These are phyloP conservation scores for Picea mariana DNA, from an alignment of 83 land plant genomes.

Conservation along the genomic window DNA sequence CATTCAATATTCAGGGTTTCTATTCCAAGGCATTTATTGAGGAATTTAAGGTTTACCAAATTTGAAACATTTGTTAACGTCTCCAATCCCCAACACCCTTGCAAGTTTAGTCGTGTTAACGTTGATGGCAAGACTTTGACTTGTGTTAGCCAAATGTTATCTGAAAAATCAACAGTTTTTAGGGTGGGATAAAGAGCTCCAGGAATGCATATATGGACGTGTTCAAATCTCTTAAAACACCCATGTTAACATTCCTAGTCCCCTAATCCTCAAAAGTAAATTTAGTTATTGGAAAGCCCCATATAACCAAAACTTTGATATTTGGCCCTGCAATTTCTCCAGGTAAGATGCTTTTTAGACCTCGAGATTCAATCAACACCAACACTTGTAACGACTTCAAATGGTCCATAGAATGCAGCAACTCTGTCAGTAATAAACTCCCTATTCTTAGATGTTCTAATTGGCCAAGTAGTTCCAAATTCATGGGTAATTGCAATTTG, in stretches of 20 bases:
- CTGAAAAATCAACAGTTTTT: background rate
- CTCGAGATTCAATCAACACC: background rate
- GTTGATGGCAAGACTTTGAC: background rate
- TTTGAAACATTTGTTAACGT: background rate
- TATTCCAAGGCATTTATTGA: too few species aligned
- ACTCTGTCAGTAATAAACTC: background rate
- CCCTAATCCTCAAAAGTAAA: background rate
- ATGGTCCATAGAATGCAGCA: background rate
- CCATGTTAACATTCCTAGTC: background rate
- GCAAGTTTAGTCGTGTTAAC: background rate
- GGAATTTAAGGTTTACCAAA: too few species aligned
- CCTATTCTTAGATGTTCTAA: background rate
- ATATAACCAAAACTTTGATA: background rate
- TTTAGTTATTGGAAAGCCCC: background rate
- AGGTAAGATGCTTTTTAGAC: background rate
- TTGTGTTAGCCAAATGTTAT: background rate
- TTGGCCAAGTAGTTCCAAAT: background rate
- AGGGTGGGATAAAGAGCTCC: background rate
- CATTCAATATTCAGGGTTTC: too few species aligned
- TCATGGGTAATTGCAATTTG: background rate
- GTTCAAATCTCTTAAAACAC: background rate
- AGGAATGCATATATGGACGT: background rate
- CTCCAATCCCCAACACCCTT: background rate
- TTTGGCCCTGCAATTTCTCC: background rate
- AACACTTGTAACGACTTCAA: background rate